phyloP scores from a whole-genome alignment of 768 basidiomycete genomes.

The Mycena venus region DNA sequence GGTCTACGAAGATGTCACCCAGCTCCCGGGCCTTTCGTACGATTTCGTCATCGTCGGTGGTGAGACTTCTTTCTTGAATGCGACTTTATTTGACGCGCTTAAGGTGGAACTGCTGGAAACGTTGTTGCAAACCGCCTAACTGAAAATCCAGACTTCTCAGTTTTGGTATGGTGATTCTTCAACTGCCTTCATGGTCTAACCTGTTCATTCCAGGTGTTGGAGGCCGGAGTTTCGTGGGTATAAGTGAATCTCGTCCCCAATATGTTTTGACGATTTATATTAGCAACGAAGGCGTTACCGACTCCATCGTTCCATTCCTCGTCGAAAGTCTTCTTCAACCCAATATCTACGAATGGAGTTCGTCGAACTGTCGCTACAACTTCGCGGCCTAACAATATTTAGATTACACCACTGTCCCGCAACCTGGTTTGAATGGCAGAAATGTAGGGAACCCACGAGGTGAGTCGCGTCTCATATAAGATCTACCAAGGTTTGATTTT shows the following conservation, averaged over 20 bases:
- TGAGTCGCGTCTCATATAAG: neutral
- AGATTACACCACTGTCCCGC: constrained; percentile 11
- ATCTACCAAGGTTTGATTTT: neutral
- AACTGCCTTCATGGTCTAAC: neutral
- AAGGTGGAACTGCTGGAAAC: constrained; percentile 23
- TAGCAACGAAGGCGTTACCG: neutral
- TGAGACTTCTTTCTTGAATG: neutral
- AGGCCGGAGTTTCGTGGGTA: neutral
- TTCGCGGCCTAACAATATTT: neutral
- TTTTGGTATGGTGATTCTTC: neutral
- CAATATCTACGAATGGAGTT: neutral
- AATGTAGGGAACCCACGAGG: neutral
- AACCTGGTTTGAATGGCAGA: constrained; percentile 3
- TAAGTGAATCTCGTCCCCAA: neutral
- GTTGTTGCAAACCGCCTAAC: constrained; percentile 25
- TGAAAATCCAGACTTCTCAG: constrained; percentile 21
- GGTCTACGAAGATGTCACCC: neutral
- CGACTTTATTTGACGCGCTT: neutral
- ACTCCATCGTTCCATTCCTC: neutral
- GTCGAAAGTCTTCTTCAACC: neutral
- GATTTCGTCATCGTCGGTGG: neutral
- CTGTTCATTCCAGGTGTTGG: neutral
- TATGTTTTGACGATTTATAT: neutral
- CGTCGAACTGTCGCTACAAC: neutral
- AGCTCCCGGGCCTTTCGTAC: neutral